A percentile compares a stretch with the other conserved stretches of the same genome.
These are phyloP conservation scores for Lolium multiflorum DNA, from an alignment of 176 grass and related monocot genomes.

Conservation along the genomic window DNA sequence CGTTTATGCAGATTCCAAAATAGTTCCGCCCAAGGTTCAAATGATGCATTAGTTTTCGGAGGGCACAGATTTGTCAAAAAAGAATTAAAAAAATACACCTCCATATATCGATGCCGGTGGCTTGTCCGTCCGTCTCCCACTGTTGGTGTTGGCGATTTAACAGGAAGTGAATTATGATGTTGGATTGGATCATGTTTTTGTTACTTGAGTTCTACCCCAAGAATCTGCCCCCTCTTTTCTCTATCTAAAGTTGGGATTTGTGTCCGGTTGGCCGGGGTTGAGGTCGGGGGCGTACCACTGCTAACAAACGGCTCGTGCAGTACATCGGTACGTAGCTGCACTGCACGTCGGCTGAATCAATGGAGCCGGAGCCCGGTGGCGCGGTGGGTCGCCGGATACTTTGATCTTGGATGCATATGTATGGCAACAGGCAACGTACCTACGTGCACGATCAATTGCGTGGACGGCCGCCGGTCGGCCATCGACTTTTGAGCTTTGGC, in stretches of 20 bases:
- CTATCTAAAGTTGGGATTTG: background rate
- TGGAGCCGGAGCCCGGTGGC: background rate
- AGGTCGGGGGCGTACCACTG: background rate
- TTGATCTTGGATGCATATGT: background rate
- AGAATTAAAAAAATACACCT: background rate
- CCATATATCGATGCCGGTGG: background rate
- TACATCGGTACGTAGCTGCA: too few relatives aligned
- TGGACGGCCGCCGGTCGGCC: too few relatives aligned
- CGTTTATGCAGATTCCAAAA: too few relatives aligned
- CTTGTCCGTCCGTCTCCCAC: background rate
- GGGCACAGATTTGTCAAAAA: too few relatives aligned
- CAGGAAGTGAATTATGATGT: slow-evolving; percentile 10
- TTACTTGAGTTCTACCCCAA: slow-evolving; percentile 42
- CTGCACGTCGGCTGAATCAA: background rate
- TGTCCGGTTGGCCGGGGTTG: background rate
- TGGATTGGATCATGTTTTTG: background rate
- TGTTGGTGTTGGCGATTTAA: slow-evolving; percentile 35
- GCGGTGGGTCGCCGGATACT: too few relatives aligned
- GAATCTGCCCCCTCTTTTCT: background rate
- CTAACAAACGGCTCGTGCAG: background rate
- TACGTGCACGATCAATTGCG: background rate
- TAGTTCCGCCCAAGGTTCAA: too few relatives aligned
- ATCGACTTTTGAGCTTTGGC: background rate
- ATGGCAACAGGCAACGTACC: background rate
- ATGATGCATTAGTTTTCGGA: too few relatives aligned